Evolutionary conservation across 1,139 yeast genomes (phyloP).

Genomic region (Magnusiomyces tetraspermus): DNA sequence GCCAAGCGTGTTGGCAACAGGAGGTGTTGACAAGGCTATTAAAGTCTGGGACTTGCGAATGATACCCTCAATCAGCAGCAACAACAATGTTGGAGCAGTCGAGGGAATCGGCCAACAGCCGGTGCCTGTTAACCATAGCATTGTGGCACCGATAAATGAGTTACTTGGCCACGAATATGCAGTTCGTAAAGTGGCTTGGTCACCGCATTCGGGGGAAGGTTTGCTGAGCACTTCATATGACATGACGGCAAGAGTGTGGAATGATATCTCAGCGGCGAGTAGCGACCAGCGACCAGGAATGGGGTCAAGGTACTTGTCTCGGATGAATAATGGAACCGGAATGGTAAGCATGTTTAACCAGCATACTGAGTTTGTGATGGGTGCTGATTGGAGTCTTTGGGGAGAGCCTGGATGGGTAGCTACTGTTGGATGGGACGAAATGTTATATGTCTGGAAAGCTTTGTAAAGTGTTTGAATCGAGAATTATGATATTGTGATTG

Average conservation of each 20-base stretch:
- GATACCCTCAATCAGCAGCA: slow-evolving; percentile 37
- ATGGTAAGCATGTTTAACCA: slow-evolving; percentile 50
- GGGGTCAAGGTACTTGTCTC: slow-evolving; percentile 6
- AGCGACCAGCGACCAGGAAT: background rate
- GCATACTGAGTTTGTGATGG: slow-evolving; percentile 85
- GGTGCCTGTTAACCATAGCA: slow-evolving; percentile 40
- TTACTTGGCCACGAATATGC: slow-evolving; percentile 86
- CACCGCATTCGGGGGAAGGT: slow-evolving; percentile 72
- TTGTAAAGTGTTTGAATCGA: background rate
- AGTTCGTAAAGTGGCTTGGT: slow-evolving; percentile 73
- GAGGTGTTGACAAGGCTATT: slow-evolving; percentile 79
- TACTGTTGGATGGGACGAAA: slow-evolving; percentile 94
- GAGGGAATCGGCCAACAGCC: slow-evolving; percentile 26
- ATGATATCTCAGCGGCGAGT: slow-evolving; percentile 42
- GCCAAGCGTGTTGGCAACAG: slow-evolving; percentile 68
- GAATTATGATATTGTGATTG: background rate
- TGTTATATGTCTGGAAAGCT: slow-evolving; percentile 83
- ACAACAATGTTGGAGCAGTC: background rate
- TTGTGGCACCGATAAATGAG: slow-evolving; percentile 52
- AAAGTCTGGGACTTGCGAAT: slow-evolving; percentile 83
- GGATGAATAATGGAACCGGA: slow-evolving; percentile 30
- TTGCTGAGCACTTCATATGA: slow-evolving; percentile 78
- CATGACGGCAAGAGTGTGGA: slow-evolving; percentile 86
- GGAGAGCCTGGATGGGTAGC: slow-evolving; percentile 95
- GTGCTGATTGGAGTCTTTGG: slow-evolving; percentile 96